phyloP scores from a whole-genome alignment of 768 basidiomycete genomes.

The Panaeolus cyanescens region DNA sequence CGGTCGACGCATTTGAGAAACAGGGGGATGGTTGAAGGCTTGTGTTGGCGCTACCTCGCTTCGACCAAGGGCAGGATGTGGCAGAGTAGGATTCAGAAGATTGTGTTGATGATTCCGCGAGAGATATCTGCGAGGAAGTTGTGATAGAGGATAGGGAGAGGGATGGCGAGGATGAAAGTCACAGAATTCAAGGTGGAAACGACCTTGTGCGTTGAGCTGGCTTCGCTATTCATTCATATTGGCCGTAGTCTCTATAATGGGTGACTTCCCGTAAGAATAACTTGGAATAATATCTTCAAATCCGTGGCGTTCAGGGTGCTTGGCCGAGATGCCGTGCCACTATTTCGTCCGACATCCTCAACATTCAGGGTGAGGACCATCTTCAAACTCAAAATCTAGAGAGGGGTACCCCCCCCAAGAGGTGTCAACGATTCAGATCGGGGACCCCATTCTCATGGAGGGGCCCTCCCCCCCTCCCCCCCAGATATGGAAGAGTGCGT shows the following conservation, averaged over 20 bases:
- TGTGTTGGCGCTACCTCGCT: not conserved
- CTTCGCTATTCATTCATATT: too few species aligned
- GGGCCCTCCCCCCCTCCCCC: not conserved
- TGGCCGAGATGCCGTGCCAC: too few species aligned
- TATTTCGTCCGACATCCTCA: too few species aligned
- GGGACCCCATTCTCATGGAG: not conserved
- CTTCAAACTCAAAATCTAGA: too few species aligned
- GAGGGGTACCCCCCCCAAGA: not conserved
- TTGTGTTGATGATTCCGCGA: not conserved
- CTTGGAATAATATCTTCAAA: too few species aligned
- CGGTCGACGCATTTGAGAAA: not conserved
- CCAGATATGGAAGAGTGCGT: not conserved
- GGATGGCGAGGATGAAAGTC: not conserved
- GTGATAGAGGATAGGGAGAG: not conserved
- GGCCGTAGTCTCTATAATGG: too few species aligned
- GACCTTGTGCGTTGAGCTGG: too few species aligned
- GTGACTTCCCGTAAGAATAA: too few species aligned
- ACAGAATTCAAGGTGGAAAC: too few species aligned
- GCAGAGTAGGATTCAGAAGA: not conserved
- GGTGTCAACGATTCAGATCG: not conserved
- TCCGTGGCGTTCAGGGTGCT: too few species aligned
- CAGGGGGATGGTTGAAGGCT: not conserved
- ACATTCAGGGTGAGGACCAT: too few species aligned
- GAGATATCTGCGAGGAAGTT: not conserved
- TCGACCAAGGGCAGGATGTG: not conserved